Base-by-base conservation (phyloP, 163 green algal genomes). In the Volvox carteri region DNA sequence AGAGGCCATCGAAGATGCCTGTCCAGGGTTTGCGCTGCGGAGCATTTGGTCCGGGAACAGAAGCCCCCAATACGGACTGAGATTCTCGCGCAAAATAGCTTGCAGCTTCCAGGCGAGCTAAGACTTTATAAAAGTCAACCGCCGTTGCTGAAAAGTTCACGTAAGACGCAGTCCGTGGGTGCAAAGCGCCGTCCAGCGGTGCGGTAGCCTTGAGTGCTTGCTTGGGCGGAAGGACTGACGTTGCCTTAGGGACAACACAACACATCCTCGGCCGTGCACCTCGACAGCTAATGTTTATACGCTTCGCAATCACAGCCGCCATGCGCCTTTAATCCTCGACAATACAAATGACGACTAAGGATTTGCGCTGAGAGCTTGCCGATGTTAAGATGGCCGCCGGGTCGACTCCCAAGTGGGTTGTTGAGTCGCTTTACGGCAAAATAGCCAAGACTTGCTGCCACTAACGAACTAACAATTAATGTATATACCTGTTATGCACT, bases 151-250 rank as follows among this genome's bases (percentile, higher is more conserved):
- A 11, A 9, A 73, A 56, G 23, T 85, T 85, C 14, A 85, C 33
- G 77, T 73, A 85, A 37, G 12, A 42, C 44, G 44, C 73, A 65
- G 73, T 42, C 62, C n/a, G 73, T 65, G 41, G 16, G 73, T 28
- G 25, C 73, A 28, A 44, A 42, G 44, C 28, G 44, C 5, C 33
- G 46, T 80, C 73, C 25, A 62, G 5, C 4, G 39, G 14, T 35
- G 39, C 5, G 33, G 6, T 21, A 14, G 67, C 6, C n/a, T 46
- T 37, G 25, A 46, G n/a, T 33, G 67, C 9, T n/a, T 6, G 14
- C 16, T 76, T 46, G 30, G 35, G 16, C 18, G n/a, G 33, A 1
- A 76, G 16, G 30, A 46, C 33, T 11, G 67, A 46, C 23, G 35
- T 46, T 37, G 37, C 67, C 30, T 76, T 76, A 11, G 37, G 30